Evolutionary conservation across 169 alveolate genomes (phyloP).

Genomic region (Plasmodium relictum): DNA sequence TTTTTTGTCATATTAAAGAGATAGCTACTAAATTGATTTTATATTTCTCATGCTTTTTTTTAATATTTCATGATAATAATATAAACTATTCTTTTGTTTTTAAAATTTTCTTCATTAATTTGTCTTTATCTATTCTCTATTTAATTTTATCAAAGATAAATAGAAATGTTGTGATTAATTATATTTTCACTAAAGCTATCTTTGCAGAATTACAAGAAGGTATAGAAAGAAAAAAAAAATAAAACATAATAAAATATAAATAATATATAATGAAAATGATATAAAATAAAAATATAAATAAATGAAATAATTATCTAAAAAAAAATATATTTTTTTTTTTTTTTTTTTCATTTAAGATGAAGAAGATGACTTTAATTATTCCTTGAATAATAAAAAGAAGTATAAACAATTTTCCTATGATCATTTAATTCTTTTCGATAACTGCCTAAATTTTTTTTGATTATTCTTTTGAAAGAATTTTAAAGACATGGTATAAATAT

Average conservation of each 20-base stretch:
- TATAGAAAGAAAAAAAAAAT: not conserved
- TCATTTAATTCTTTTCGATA: constrained; percentile 25
- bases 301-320: not conserved
- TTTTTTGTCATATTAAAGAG: constrained; percentile 53
- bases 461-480: not conserved
- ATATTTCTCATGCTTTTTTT: constrained; percentile 20
- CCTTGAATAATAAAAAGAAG: not conserved
- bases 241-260: not conserved
- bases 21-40: constrained; percentile 29
- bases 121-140: constrained; percentile 13
- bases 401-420: constrained; percentile 36
- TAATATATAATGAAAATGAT: not conserved
- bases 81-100: constrained; percentile 27
- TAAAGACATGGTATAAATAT: not conserved
- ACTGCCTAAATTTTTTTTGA: constrained; percentile 34
- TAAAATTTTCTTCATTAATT: not conserved
- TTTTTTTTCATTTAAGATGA: not conserved
- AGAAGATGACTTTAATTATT: not conserved
- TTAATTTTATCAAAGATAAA: constrained; percentile 35
- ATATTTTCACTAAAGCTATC: constrained; percentile 20
- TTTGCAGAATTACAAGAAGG: not conserved
- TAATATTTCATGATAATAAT: not conserved
- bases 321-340: not conserved
- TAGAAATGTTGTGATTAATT: constrained; percentile 38
- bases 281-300: too few relatives aligned